Base-by-base conservation (phyloP, 106 monocot genomes). In the Posidonia australis region DNA sequence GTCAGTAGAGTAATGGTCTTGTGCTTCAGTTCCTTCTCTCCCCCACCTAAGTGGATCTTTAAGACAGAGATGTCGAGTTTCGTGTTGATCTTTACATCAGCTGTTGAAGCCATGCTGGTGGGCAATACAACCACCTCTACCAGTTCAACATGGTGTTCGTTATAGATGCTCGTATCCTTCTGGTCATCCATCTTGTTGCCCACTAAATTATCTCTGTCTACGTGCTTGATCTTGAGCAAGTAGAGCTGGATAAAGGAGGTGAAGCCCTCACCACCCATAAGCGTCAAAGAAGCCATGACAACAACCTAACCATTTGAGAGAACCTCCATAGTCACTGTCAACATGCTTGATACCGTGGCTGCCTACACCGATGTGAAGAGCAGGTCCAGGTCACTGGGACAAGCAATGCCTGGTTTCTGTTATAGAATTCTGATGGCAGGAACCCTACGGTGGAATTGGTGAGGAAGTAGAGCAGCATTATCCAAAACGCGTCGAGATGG, bases 341-440 rank as follows among this genome's bases (percentile, higher is more conserved):
- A 28, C 76, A 88, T 73, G 78, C 87, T 81, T 0, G 87, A 81
- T 13, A 81, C 77, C 9, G 81, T 84, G 43, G 21, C 44, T 18
- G 87, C 83, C 0, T 83, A 88, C 5, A 78, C 67, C 2, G 87
- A 70, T 60, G 44, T 76, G 58, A 88, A 88, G 43, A 79, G 36
- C 7, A 88, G 10, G 57, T 88, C 81, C 4, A 84, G 52, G 67
- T 64, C 51, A 21, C n/a, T 51, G 12, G 3, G 64, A 18, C 10
- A 26, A 52, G 23, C 24, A 13, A 49, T 45, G 25, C 28, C 9
- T 14, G 29, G 26, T 45, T 43, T 63, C 27, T 56, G 23, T 5
- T 71, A 63, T 22, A 88, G 28, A 46, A 26, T 10, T 60, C 54
- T 64, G 22, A 84, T 67, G 47, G 70, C 51, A 70, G 31, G 70